Percentiles rank a stretch among this genome's conserved stretches.
Conservation (phyloP, 176 grass and related monocot species). For the Carex scoparia region DNA sequence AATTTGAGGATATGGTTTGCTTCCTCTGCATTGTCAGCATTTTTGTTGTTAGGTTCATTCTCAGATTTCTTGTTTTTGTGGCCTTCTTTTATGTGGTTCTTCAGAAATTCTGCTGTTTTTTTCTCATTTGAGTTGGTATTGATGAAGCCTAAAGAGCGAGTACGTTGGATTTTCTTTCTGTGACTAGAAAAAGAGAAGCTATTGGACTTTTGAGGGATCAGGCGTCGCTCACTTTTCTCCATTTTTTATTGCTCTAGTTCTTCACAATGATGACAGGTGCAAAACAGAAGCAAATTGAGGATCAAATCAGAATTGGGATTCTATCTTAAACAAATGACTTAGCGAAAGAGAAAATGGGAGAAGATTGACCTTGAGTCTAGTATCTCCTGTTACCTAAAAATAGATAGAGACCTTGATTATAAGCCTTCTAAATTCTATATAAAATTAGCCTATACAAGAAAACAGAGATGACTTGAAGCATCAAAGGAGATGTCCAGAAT, state of each 20-base stretch:
- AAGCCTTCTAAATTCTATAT: not conserved
- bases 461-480: not conserved
- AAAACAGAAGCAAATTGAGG: not conserved
- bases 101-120: conserved; percentile 3
- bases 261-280: not conserved
- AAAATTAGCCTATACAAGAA: not conserved
- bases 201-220: conserved; percentile 64
- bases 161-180: conserved; percentile 66
- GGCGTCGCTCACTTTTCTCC: conserved; percentile 39
- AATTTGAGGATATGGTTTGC: conserved; percentile 23
- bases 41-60: not conserved
- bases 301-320: not conserved
- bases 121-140: conserved; percentile 30
- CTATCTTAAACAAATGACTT: not conserved
- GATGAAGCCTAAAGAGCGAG: conserved; percentile 71
- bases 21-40: not conserved
- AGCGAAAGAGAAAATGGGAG: not conserved
- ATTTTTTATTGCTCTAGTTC: not conserved
- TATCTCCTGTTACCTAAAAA: conserved; percentile 9
- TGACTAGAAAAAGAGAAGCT: conserved; percentile 64
- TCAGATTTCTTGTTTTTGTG: not conserved
- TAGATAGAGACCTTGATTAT: not conserved
- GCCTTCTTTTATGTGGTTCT: conserved; percentile 20
- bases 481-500: not conserved
- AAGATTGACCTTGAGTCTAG: conserved; percentile 1